A percentile compares a stretch with the other conserved stretches of the same genome.
phyloP scores from a whole-genome alignment of 2,329 filamentous ascomycete genomes.

The Anisogramma anomala region DNA sequence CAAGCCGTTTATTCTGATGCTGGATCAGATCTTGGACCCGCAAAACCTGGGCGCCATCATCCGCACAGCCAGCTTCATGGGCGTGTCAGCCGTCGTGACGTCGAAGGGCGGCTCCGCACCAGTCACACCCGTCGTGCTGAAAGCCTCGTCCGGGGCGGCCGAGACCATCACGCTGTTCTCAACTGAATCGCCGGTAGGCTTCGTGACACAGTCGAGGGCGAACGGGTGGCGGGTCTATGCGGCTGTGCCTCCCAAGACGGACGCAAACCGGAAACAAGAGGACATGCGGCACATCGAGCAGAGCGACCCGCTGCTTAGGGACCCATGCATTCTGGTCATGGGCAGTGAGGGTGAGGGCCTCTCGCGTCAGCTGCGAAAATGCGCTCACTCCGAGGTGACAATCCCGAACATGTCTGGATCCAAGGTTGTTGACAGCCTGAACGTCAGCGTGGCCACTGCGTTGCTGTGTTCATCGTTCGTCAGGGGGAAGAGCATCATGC shows the following conservation, averaged over 20 bases:
- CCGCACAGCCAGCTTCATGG: constrained; percentile 81
- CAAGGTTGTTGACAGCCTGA: constrained; percentile 71
- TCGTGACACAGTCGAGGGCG: constrained; percentile 55
- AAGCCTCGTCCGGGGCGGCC: constrained; percentile 77
- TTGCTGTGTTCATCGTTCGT: constrained; percentile 63
- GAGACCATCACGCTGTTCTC: constrained; percentile 68
- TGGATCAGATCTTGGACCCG: constrained; percentile 71
- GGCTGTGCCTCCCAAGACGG: constrained; percentile 43
- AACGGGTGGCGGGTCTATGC: constrained; percentile 79
- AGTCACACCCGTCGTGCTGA: constrained; percentile 66
- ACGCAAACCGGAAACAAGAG: constrained; percentile 29
- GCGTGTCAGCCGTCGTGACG: constrained; percentile 70
- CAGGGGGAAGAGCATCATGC: constrained; percentile 25
- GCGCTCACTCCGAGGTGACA: constrained; percentile 53
- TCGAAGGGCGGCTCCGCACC: constrained; percentile 62
- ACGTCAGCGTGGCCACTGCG: constrained; percentile 80
- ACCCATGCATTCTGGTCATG: constrained; percentile 69
- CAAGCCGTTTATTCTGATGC: constrained; percentile 59
- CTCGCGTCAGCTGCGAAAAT: constrained; percentile 48
- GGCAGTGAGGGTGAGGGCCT: constrained; percentile 74
- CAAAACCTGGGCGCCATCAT: constrained; percentile 86
- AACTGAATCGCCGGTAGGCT: constrained; percentile 53
- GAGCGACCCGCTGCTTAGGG: constrained; percentile 39
- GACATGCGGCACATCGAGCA: constrained; percentile 38
- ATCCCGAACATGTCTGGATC: constrained; percentile 47